Base-by-base conservation (phyloP, 352 stramenopile genomes). In the Pythium myriotylum region DNA sequence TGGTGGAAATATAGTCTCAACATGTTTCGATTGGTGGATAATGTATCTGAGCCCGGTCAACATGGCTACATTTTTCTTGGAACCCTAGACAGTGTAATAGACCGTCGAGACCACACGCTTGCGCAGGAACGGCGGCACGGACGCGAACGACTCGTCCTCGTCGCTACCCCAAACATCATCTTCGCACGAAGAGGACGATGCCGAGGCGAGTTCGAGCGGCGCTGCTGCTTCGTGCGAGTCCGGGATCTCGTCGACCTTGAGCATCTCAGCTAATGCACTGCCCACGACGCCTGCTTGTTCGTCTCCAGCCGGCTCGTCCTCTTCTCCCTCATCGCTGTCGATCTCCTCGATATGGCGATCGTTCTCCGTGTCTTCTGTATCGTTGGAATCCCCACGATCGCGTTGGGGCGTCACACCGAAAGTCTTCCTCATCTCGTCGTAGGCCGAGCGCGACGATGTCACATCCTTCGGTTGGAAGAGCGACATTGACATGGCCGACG, bases 341-440 rank as follows among this genome's bases (percentile, higher is more conserved):
- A 73, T 16, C 16, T 54, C 54, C n/a, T 62, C 54, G 41, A 62
- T 39, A 10, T 47, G 42, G 8, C 65, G 69, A 19, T 77, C 66
- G 29, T 62, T 59, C 42, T 74, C 70, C 10, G 62, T 67, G 50
- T 73, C 62, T 23, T 77, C 70, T 9, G 70, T 74, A 16, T 50
- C 66, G 37, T 74, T 74, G 19, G 70, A 74, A 40, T 61, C 62
- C 13, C 35, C 43, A 17, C 55, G 70, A 16, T 35, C 46, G 16
- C 33, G 54, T 10, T 73, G 61, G 41, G 55, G 45, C 10, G 49
- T 49, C 10, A 48, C 37, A 8, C 41, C 26, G n/a, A 17, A 13
- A 3, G 22, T 24, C 24, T 20, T 46, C 54, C 39, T 54, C 27
- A 59, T 22, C 37, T 49, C 14, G 46, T 51, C 39, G 22, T 17